A percentile compares a stretch with the other conserved stretches of the same genome.
phyloP scores from a whole-genome alignment of 495 filamentous ascomycete genomes.

The Oleoguttula mirabilis region DNA sequence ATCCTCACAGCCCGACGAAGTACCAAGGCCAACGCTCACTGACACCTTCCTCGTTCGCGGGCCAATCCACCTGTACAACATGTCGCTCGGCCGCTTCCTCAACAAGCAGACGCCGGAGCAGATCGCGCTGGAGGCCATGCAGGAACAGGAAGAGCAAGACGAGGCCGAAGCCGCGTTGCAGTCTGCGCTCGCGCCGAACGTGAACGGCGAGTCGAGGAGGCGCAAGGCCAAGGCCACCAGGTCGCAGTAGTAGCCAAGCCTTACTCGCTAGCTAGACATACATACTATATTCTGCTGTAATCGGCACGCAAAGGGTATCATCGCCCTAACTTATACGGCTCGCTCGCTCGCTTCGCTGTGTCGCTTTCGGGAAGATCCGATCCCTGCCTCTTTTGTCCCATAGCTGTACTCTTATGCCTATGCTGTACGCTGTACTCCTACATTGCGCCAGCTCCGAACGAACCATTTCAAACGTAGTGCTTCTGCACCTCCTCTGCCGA shows the following conservation, averaged over 20 bases:
- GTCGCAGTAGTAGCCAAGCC: slow-evolving; percentile 1
- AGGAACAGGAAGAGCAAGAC: slow-evolving; percentile 20
- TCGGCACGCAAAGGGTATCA: not conserved
- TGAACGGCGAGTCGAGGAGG: slow-evolving; percentile 29
- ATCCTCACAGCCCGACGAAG: slow-evolving; percentile 29
- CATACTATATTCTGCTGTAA: too few species aligned
- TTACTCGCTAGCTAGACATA: too few species aligned
- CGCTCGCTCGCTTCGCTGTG: too few species aligned
- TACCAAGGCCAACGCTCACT: slow-evolving; percentile 27
- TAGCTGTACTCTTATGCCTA: too few species aligned
- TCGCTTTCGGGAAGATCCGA: too few species aligned
- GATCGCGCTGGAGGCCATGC: slow-evolving; percentile 17
- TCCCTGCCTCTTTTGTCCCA: too few species aligned
- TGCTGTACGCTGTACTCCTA: too few species aligned
- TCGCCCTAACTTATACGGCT: too few species aligned
- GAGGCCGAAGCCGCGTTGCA: slow-evolving; percentile 20
- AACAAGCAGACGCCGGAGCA: slow-evolving; percentile 17
- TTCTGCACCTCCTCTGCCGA: too few species aligned
- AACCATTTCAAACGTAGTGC: too few species aligned
- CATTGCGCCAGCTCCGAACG: too few species aligned
- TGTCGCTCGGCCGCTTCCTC: slow-evolving; percentile 25
- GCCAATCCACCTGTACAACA: slow-evolving; percentile 30
- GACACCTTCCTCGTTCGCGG: slow-evolving; percentile 34
- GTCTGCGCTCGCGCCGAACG: slow-evolving; percentile 23
- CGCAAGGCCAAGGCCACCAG: slow-evolving; percentile 24